Conservation (phyloP, 352 stramenopile genomes). For the Phytophthora aleatoria region DNA sequence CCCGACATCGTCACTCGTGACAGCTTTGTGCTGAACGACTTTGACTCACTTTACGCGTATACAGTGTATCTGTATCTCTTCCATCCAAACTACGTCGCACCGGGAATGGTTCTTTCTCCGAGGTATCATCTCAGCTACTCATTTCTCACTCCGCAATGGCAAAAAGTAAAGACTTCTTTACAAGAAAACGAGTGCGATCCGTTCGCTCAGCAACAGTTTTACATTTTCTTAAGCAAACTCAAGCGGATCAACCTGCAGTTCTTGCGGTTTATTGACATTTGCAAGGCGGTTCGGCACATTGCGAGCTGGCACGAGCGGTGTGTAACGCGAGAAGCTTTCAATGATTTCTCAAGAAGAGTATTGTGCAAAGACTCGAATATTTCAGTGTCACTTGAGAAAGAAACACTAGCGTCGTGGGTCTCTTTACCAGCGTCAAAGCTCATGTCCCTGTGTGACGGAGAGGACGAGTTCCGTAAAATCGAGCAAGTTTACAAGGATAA, state of each 20-base stretch:
- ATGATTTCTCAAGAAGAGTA: conserved; percentile 68
- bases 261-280: conserved; percentile 59
- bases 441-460: conserved; percentile 55
- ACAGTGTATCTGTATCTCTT: conserved; percentile 67
- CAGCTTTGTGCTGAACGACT: conserved; percentile 74
- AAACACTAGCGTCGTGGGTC: conserved; percentile 68
- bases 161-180: conserved; percentile 68
- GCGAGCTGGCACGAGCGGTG: conserved; percentile 55
- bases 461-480: conserved; percentile 66
- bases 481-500: conserved; percentile 78
- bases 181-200: conserved; percentile 62
- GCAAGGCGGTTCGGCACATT: conserved; percentile 52
- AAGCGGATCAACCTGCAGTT: conserved; percentile 71
- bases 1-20: conserved; percentile 70
- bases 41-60: conserved; percentile 76
- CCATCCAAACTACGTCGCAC: conserved; percentile 64
- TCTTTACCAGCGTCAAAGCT: conserved; percentile 53
- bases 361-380: conserved; percentile 78
- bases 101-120: conserved; percentile 47
- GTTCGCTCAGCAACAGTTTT: conserved; percentile 75
- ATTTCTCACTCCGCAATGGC: conserved; percentile 64
- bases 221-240: conserved; percentile 74
- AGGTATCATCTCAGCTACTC: conserved; percentile 62
- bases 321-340: conserved; percentile 57
- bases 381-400: conserved; percentile 67